Evolutionary conservation across 73 alveolate species (phyloP).

Genomic region (Tetrahymena malaccensis): DNA sequence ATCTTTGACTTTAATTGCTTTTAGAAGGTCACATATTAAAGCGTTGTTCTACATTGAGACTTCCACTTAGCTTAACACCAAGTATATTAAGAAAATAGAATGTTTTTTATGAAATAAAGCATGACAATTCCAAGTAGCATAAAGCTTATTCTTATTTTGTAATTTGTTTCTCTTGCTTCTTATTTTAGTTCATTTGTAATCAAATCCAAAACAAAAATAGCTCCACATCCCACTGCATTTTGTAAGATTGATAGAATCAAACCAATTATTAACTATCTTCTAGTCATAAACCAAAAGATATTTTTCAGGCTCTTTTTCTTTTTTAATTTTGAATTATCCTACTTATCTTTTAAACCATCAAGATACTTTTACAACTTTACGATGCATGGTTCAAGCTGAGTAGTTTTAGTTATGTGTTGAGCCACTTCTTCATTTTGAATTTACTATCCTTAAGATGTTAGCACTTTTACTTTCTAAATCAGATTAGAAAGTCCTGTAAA

Average conservation of each 20-base stretch:
- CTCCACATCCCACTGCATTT: neutral
- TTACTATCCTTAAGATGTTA: neutral
- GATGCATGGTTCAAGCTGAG: neutral
- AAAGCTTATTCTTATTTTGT: neutral
- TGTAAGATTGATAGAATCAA: neutral
- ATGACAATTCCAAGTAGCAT: neutral
- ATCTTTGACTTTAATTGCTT: neutral
- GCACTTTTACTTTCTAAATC: neutral
- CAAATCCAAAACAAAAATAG: neutral
- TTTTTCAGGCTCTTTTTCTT: neutral
- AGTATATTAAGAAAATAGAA: neutral
- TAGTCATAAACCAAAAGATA: neutral
- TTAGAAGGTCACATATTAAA: neutral
- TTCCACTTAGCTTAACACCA: neutral
- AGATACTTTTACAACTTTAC: neutral
- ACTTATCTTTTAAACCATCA: neutral
- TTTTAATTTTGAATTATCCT: neutral
- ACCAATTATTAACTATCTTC: neutral
- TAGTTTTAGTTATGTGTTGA: neutral
- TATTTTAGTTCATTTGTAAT: neutral
- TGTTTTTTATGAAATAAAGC: neutral
- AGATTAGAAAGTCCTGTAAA: neutral
- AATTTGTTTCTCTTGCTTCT: neutral
- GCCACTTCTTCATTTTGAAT: neutral
- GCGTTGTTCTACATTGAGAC: neutral